phyloP scores from a whole-genome alignment of 345 rosid genomes.

The Garcia nutans region DNA sequence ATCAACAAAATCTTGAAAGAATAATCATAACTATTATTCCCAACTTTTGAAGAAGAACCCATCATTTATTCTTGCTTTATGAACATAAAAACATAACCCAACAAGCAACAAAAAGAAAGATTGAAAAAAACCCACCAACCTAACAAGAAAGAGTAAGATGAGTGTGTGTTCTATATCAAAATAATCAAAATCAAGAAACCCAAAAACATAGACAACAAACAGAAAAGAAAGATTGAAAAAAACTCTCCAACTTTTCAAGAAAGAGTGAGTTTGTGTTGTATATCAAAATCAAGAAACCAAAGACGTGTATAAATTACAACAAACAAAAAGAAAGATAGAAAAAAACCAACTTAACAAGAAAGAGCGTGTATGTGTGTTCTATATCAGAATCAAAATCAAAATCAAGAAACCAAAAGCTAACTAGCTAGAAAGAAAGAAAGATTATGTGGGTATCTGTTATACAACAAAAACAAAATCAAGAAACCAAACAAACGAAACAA shows the following conservation, averaged over 20 bases:
- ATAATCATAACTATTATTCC: constrained; percentile 62
- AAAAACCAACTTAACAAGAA: too few species aligned
- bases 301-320: too few species aligned
- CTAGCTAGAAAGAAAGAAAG: not conserved
- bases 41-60: constrained; percentile 46
- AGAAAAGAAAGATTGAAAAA: too few species aligned
- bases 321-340: too few species aligned
- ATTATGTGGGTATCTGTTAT: not conserved
- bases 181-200: too few species aligned
- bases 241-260: not conserved
- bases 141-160: not conserved
- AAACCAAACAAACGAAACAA: too few species aligned
- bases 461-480: not conserved
- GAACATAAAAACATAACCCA: not conserved
- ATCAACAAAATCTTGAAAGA: constrained; percentile 89
- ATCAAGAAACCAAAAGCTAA: not conserved
- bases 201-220: too few species aligned
- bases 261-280: not conserved
- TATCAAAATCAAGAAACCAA: not conserved
- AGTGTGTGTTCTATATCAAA: not conserved
- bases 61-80: constrained; percentile 1
- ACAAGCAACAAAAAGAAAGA: not conserved
- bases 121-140: not conserved
- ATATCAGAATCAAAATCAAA: too few species aligned
- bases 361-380: too few species aligned